Evolutionary conservation across 345 rosid genomes (phyloP).

Genomic region (Eucalyptus viminalis): DNA sequence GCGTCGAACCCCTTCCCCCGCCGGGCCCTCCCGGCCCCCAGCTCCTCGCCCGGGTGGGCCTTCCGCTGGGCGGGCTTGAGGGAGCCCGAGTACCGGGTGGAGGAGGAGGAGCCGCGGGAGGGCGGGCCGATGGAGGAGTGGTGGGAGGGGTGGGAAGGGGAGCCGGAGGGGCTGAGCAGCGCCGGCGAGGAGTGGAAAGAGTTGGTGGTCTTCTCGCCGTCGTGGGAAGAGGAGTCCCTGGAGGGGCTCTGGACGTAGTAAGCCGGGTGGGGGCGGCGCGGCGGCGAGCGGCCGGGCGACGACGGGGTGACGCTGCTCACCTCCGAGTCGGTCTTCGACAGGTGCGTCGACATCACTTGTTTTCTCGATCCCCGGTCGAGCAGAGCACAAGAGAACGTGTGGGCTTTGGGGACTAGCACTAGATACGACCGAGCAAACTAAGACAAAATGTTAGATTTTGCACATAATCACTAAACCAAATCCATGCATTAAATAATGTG

Average conservation of each 20-base stretch:
- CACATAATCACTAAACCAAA: background rate
- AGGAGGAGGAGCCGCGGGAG: slow-evolving; percentile 59
- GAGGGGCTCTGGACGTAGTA: slow-evolving; percentile 83
- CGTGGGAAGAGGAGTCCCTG: slow-evolving; percentile 37
- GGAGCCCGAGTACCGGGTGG: slow-evolving; percentile 53
- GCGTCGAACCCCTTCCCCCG: slow-evolving; percentile 44
- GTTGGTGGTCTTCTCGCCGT: slow-evolving; percentile 56
- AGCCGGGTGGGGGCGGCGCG: slow-evolving; percentile 23
- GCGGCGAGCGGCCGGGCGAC: slow-evolving; percentile 32
- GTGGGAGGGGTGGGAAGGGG: slow-evolving; percentile 66
- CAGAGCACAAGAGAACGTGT: background rate
- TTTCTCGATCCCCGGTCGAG: background rate
- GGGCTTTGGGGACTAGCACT: background rate
- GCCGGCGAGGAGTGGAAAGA: slow-evolving; percentile 60
- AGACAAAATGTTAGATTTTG: background rate
- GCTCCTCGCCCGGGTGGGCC: slow-evolving; percentile 6
- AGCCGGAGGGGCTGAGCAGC: slow-evolving; percentile 47
- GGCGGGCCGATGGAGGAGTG: slow-evolving; percentile 68
- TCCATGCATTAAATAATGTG: background rate
- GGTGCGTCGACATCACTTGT: background rate
- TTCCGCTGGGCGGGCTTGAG: slow-evolving; percentile 19
- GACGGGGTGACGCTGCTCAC: slow-evolving; percentile 52
- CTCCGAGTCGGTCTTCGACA: slow-evolving; percentile 54
- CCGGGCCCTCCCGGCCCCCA: background rate
- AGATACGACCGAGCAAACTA: background rate